Evolutionary conservation across 495 filamentous ascomycete genomes (phyloP), one percentile per base, ranked within the genome.

Genomic region (Pyronema domesticum): DNA sequence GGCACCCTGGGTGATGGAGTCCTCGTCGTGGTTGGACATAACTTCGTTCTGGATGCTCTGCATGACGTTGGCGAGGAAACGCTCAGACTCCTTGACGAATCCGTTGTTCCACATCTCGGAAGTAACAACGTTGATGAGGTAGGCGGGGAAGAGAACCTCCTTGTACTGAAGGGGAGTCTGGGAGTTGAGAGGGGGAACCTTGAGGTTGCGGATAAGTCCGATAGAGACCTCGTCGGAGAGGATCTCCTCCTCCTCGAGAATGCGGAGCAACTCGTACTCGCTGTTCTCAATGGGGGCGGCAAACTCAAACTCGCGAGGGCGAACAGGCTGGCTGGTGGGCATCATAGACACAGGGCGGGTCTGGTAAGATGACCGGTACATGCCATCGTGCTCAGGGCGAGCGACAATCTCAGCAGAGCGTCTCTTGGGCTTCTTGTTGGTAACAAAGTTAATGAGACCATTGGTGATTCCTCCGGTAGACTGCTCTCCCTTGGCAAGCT

Each of bases 41-140:
- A 99, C 91, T 65, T 96, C 91, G 65, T 95, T 89, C 65, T 99
- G 91, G 61, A 99, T 94, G 15, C 86, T 93, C 67, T 96, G 91
- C 91, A 99, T 99, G 60, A 99, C 89, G 66, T 96, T 99, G 55
- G 91, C 91, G 53, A 99, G 72, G 74, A 99, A 99, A 54, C 89
- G 84, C 70, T 99, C 91, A 18, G 91, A 96, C 71, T 99, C 91
- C 73, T 99, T 96, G 58, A 99, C 93, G 66, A 94, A 99, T 23
- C 91, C 91, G 63, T 99, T 99, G 73, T 99, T 99, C 91, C 91
- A 99, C 91, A 99, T 99, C 70, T 99, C 91, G 10, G 87, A 94
- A 11, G 91, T 99, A 46, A 99, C 91, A 34, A 99, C 79, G 68
- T 99, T 99, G 71, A 99, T 99, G 56, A 99, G 78, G 65, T 95